Evolutionary conservation across 2,329 filamentous ascomycete genomes (phyloP).

Genomic region (Rosellinia necatrix): DNA sequence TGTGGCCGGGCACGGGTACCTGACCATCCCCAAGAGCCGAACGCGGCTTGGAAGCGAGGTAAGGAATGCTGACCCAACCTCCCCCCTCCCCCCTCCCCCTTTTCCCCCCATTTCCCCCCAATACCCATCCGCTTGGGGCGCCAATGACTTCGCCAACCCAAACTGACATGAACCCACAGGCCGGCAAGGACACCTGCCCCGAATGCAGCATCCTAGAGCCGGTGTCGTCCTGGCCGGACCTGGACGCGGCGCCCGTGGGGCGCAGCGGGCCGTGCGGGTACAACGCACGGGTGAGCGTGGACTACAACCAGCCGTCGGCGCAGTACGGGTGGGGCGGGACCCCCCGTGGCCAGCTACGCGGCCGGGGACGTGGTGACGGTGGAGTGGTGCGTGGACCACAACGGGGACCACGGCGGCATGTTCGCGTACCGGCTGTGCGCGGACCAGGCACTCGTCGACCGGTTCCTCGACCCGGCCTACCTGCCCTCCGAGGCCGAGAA

Average conservation of each 20-base stretch:
- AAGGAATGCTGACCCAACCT: neutral
- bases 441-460: slow-evolving; percentile 55
- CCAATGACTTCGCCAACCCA: neutral
- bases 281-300: slow-evolving; percentile 56
- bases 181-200: slow-evolving; percentile 55
- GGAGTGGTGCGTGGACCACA: slow-evolving; percentile 60
- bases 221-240: slow-evolving; percentile 54
- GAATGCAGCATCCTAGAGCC: slow-evolving; percentile 61
- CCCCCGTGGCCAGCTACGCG: slow-evolving; percentile 49
- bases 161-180: slow-evolving; percentile 39
- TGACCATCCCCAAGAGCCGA: slow-evolving; percentile 13
- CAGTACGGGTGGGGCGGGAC: slow-evolving; percentile 48
- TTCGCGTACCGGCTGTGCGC: slow-evolving; percentile 60
- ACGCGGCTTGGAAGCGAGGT: slow-evolving; percentile 11
- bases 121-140: too few species aligned
- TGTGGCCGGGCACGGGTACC: slow-evolving; percentile 11
- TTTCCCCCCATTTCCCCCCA: too few species aligned
- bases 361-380: slow-evolving; percentile 54
- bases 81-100: too few species aligned
- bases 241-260: slow-evolving; percentile 50
- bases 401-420: slow-evolving; percentile 62
- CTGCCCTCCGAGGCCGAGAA: slow-evolving; percentile 57
- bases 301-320: slow-evolving; percentile 54
- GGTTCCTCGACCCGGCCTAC: slow-evolving; percentile 52
- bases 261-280: slow-evolving; percentile 58